Evolutionary conservation across 2,329 filamentous ascomycete genomes (phyloP).

Genomic region (Fusarium algeriense): DNA sequence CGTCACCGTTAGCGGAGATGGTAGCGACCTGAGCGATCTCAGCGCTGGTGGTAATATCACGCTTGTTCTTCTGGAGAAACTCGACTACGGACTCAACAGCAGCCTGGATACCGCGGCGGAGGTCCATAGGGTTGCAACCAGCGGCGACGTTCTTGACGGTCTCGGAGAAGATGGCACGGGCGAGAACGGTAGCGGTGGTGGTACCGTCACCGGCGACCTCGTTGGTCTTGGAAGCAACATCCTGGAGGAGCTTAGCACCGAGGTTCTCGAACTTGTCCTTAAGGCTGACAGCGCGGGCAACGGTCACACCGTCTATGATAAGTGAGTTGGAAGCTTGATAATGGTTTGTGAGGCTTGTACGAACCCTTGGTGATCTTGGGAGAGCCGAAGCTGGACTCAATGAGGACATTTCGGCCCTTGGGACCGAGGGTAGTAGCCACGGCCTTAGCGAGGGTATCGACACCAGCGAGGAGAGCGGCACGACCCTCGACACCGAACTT

Average conservation of each 20-base stretch:
- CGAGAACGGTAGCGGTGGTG: constrained; percentile 96
- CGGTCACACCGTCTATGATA: constrained; percentile 82
- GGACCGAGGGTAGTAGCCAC: constrained; percentile 96
- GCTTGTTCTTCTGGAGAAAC: constrained; percentile 95
- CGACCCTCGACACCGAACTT: constrained; percentile 98
- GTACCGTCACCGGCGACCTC: constrained; percentile 99
- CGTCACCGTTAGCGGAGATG: constrained; percentile 97
- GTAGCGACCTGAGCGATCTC: constrained; percentile 99
- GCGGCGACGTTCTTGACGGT: constrained; percentile 99
- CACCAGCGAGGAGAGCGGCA: constrained; percentile 88
- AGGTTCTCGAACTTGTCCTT: constrained; percentile 99
- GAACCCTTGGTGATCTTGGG: constrained; percentile 99
- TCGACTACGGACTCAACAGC: constrained; percentile 95
- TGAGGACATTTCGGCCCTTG: constrained; percentile 98
- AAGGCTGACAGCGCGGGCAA: constrained; percentile 88
- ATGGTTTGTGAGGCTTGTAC: constrained; percentile 40
- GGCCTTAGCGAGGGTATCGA: constrained; percentile 95
- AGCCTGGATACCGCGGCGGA: constrained; percentile 95
- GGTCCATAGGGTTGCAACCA: constrained; percentile 99
- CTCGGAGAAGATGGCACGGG: constrained; percentile 98
- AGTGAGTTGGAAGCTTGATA: constrained; percentile 29
- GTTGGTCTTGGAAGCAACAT: constrained; percentile 99
- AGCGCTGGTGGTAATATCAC: constrained; percentile 95
- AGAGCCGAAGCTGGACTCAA: constrained; percentile 98
- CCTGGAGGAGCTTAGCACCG: constrained; percentile 93